Conservation (phyloP, 1,139 yeast genomes). For the Zygosaccharomyces pseudobailii region DNA sequence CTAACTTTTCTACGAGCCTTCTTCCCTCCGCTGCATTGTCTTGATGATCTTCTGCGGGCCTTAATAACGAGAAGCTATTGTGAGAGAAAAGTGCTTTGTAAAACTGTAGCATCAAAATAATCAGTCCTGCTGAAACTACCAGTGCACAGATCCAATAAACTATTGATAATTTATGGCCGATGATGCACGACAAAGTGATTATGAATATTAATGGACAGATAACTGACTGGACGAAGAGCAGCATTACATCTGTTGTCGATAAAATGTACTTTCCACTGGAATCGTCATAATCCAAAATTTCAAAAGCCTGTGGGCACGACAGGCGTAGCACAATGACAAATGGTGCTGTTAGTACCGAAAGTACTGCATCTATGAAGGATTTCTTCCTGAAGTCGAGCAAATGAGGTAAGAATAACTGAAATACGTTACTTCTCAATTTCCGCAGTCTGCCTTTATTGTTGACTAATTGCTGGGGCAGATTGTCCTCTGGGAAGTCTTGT, state of each 20-base stretch:
- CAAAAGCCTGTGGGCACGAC: slow-evolving; percentile 28
- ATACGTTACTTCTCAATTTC: slow-evolving; percentile 11
- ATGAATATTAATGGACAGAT: slow-evolving; percentile 23
- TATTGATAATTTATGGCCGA: slow-evolving; percentile 9
- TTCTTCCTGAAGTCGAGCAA: slow-evolving; percentile 23
- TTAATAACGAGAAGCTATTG: slow-evolving; percentile 22
- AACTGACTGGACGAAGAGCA: slow-evolving; percentile 23
- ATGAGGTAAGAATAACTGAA: slow-evolving; percentile 28
- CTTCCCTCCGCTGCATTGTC: slow-evolving; percentile 13
- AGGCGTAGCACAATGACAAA: slow-evolving; percentile 27
- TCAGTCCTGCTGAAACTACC: slow-evolving; percentile 10
- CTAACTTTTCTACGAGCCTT: slow-evolving; percentile 17
- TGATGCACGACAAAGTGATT: slow-evolving; percentile 17
- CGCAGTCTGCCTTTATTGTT: slow-evolving; percentile 6
- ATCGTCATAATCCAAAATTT: slow-evolving; percentile 20
- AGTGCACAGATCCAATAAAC: slow-evolving; percentile 17
- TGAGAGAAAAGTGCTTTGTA: slow-evolving; percentile 12
- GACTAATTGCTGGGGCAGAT: background rate
- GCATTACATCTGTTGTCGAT: slow-evolving; percentile 13
- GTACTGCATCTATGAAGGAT: slow-evolving; percentile 18
- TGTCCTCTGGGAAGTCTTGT: slow-evolving; percentile 2
- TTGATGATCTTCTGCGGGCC: slow-evolving; percentile 6
- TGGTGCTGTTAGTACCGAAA: slow-evolving; percentile 28
- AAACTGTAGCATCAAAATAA: slow-evolving; percentile 9
- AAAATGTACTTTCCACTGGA: slow-evolving; percentile 12